Conservation (phyloP, 2,329 filamentous ascomycete species). For the Trichoderma simmonsii region DNA sequence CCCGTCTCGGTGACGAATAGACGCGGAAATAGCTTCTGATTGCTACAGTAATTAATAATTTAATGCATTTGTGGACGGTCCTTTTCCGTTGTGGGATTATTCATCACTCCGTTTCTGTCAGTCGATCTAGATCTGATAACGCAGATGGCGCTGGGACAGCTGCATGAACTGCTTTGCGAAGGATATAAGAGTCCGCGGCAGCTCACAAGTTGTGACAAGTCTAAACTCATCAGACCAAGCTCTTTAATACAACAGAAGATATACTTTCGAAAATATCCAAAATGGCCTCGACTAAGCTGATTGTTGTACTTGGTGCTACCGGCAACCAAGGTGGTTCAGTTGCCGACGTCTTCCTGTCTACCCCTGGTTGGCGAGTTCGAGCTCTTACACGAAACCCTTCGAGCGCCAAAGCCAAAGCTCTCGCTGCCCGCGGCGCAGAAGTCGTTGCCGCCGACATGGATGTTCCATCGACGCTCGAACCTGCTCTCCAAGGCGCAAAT, state of each 20-base stretch:
- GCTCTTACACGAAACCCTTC: conserved; percentile 26
- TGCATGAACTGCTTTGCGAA: neutral
- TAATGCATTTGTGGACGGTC: neutral
- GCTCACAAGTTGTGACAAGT: neutral
- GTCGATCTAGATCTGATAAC: neutral
- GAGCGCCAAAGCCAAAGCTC: conserved; percentile 20
- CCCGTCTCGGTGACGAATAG: neutral
- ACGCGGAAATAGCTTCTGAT: neutral
- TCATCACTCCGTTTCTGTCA: neutral
- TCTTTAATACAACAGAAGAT: neutral
- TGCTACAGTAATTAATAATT: neutral
- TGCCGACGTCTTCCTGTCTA: conserved; percentile 19
- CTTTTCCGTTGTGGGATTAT: neutral
- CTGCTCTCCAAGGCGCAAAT: conserved; percentile 26
- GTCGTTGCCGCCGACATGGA: conserved; percentile 26
- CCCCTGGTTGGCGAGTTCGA: conserved; percentile 25
- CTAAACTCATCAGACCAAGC: neutral
- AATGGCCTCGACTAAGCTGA: neutral
- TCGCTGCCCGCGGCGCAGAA: conserved; percentile 23
- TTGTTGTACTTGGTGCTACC: conserved; percentile 2
- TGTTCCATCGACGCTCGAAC: conserved; percentile 17
- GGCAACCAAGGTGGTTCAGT: conserved; percentile 25
- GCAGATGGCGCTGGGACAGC: neutral
- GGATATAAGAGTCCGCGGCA: neutral
- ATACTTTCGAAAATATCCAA: neutral